A percentile compares a stretch with the other conserved stretches of the same genome.
These are phyloP conservation scores for Hymenoscyphus scutula DNA, from an alignment of 2,329 filamentous ascomycete genomes.

Conservation along the genomic window DNA sequence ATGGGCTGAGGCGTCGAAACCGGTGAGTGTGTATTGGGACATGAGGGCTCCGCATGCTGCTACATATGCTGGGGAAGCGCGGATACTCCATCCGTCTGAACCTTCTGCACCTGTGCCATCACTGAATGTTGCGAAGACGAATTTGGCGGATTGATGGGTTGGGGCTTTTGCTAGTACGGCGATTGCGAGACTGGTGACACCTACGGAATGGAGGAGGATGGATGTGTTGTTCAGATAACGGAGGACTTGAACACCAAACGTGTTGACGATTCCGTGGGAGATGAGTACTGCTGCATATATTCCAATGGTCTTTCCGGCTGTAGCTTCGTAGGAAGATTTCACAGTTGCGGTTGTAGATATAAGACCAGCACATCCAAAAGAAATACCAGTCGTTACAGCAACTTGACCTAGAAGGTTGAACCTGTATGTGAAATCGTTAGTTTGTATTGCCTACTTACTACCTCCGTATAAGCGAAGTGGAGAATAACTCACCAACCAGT, in stretches of 20 bases:
- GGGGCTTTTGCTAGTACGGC: slow-evolving; percentile 57
- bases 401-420: slow-evolving; percentile 50
- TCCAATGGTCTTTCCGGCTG: slow-evolving; percentile 51
- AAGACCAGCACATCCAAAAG: slow-evolving; percentile 45
- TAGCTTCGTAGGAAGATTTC: slow-evolving; percentile 43
- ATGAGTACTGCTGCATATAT: slow-evolving; percentile 57
- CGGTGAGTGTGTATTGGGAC: slow-evolving; percentile 53
- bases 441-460: too few relatives aligned
- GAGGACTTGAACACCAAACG: slow-evolving; percentile 55
- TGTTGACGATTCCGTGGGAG: slow-evolving; percentile 55
- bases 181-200: slow-evolving; percentile 51
- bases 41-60: slow-evolving; percentile 53
- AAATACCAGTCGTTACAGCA: slow-evolving; percentile 49
- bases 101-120: slow-evolving; percentile 46
- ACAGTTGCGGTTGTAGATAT: slow-evolving; percentile 46
- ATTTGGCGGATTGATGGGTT: slow-evolving; percentile 52
- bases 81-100: slow-evolving; percentile 48
- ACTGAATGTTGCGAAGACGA: slow-evolving; percentile 53
- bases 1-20: slow-evolving; percentile 56
- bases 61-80: slow-evolving; percentile 54
- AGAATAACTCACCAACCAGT: slow-evolving; percentile 41
- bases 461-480: not conserved
- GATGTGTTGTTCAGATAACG: slow-evolving; percentile 56
- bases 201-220: slow-evolving; percentile 53
- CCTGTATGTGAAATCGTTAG: slow-evolving; percentile 27